Conservation (phyloP, 2,329 filamentous ascomycete genomes). For the Colletotrichum sp. region DNA sequence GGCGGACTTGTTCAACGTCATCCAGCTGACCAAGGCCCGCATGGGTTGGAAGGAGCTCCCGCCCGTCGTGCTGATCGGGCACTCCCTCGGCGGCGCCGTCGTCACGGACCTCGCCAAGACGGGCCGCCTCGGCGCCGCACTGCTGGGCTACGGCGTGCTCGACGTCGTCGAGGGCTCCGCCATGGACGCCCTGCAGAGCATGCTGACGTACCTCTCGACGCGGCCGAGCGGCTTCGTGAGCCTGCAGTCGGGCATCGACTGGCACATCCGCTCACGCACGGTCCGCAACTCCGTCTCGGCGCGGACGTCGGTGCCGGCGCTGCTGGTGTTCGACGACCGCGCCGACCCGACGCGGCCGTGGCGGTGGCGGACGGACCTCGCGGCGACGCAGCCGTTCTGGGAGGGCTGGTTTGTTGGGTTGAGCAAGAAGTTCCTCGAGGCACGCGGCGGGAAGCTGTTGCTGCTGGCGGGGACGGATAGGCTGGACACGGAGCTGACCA, state of each 20-base stretch:
- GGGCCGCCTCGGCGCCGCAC: conserved; percentile 65
- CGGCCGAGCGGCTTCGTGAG: conserved; percentile 81
- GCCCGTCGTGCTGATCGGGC: conserved; percentile 81
- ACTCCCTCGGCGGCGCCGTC: conserved; percentile 91
- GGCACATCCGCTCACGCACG: conserved; percentile 90
- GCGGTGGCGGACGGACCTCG: conserved; percentile 87
- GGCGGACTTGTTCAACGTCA: conserved; percentile 72
- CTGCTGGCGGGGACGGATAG: conserved; percentile 89
- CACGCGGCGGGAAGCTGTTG: conserved; percentile 82
- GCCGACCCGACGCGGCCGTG: conserved; percentile 56
- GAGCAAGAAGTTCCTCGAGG: conserved; percentile 84
- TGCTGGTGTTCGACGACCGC: conserved; percentile 61
- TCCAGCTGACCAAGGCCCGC: conserved; percentile 68
- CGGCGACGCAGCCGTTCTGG: conserved; percentile 88
- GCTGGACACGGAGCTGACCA: conserved; percentile 89
- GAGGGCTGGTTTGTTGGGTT: conserved; percentile 91
- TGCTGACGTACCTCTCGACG: conserved; percentile 89
- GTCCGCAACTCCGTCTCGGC: conserved; percentile 86
- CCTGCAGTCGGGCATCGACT: conserved; percentile 82
- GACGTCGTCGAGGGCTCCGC: conserved; percentile 97
- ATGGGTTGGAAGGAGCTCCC: conserved; percentile 80
- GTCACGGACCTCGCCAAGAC: conserved; percentile 81
- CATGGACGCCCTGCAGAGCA: conserved; percentile 91
- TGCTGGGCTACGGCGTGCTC: conserved; percentile 87
- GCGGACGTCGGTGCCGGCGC: conserved; percentile 81